These are phyloP conservation scores for Petrea volubilis DNA, from an alignment of 257 asterid species.

Conservation along the genomic window DNA sequence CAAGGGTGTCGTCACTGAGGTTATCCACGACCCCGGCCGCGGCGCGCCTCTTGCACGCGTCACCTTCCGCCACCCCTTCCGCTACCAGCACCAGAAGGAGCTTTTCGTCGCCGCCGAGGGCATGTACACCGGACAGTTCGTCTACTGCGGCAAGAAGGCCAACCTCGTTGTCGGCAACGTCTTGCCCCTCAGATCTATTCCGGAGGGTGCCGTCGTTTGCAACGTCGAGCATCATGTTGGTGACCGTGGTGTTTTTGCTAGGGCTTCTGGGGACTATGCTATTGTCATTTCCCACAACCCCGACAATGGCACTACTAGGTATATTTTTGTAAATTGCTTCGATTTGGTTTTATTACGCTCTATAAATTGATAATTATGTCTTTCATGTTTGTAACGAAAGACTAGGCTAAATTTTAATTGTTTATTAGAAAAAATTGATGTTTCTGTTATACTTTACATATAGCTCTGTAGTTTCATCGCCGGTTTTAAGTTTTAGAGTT, in stretches of 20 bases:
- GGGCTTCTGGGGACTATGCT: constrained; percentile 77
- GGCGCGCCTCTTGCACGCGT: constrained; percentile 78
- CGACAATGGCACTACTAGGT: constrained; percentile 77
- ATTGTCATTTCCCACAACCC: constrained; percentile 80
- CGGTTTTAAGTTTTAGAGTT: too few species aligned
- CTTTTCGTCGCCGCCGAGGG: constrained; percentile 78
- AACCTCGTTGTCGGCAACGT: constrained; percentile 68
- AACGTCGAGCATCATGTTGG: constrained; percentile 81
- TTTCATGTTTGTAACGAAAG: too few species aligned
- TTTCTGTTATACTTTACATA: background rate
- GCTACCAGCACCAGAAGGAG: constrained; percentile 80
- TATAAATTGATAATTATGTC: background rate
- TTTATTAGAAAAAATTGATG: too few species aligned
- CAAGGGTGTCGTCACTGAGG: constrained; percentile 66
- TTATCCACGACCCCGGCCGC: constrained; percentile 82
- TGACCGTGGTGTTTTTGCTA: constrained; percentile 72
- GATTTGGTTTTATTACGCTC: background rate
- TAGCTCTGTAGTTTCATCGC: background rate
- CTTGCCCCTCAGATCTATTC: constrained; percentile 66
- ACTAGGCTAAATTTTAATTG: background rate
- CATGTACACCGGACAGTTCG: constrained; percentile 66
- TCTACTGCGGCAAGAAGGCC: constrained; percentile 78
- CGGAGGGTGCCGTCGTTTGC: constrained; percentile 80
- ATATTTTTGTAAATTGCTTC: background rate
- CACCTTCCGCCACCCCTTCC: constrained; percentile 78